phyloP scores from a whole-genome alignment of 208 protist species.

The Sergeia podlipaevii region DNA sequence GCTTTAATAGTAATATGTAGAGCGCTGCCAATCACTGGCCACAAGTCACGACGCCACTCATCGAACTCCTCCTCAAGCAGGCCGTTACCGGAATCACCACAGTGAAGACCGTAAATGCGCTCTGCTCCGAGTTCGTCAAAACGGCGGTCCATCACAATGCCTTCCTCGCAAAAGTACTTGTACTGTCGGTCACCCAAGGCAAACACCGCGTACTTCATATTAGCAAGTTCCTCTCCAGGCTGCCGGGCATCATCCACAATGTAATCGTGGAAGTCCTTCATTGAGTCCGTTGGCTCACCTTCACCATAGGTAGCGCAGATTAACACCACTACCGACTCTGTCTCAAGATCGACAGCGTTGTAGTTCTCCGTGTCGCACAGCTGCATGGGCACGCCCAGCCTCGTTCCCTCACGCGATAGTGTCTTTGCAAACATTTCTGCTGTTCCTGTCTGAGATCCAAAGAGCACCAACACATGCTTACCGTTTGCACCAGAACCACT shows the following conservation, averaged over 20 bases:
- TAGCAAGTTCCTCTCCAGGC: conserved; percentile 50
- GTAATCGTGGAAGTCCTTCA: conserved; percentile 85
- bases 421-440: conserved; percentile 90
- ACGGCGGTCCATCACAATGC: conserved; percentile 80
- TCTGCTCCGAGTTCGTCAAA: conserved; percentile 84
- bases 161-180: conserved; percentile 87
- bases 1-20: conserved; percentile 74
- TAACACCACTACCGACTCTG: conserved; percentile 67
- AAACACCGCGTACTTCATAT: conserved; percentile 87
- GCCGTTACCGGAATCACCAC: conserved; percentile 69
- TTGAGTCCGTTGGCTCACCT: conserved; percentile 89
- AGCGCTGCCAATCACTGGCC: conserved; percentile 67
- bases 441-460: conserved; percentile 87
- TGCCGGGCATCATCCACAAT: conserved; percentile 64
- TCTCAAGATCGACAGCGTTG: conserved; percentile 45
- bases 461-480: conserved; percentile 73
- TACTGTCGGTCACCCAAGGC: conserved; percentile 90
- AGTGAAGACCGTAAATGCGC: conserved; percentile 76
- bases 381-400: conserved; percentile 59
- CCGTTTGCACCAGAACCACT: background rate
- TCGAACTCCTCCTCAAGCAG: conserved; percentile 88
- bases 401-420: conserved; percentile 57
- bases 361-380: conserved; percentile 71
- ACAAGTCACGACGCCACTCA: conserved; percentile 80
- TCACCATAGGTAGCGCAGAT: conserved; percentile 91